Evolutionary conservation across 176 grass and related monocot genomes (phyloP), one percentile per base, ranked within the genome.

Genomic region (Juncus inflexus): DNA sequence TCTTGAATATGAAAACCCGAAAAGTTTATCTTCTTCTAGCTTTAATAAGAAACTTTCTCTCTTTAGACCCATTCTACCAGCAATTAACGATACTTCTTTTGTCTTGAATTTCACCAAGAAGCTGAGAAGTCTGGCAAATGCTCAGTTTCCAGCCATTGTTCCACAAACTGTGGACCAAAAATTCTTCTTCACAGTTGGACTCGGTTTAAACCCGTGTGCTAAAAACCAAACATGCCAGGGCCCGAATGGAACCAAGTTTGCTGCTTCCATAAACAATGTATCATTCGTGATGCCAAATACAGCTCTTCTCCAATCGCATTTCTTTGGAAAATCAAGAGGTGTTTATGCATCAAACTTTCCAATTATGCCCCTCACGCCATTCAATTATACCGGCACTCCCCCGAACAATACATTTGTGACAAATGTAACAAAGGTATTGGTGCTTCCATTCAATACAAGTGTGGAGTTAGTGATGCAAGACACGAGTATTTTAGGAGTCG

Each of bases 401-500:
- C 86, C 83, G 3, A 95, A 81, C 77, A 86, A 84, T 80, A 86
- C 83, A 9, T 63, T 79, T 58, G 74, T 90, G 38, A 64, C 14
- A 3, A 82, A 81, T 79, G 83, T 79, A 49, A 90, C 90, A 3
- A 28, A 74, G 75, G 69, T 95, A 61, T 61, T 86, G 74, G 83
- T 82, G 52, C 62, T 90, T 7, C 3, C 3, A 0, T 95, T 77
- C 83, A 90, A 95, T 64, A 62, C 90, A 16, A 79, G 47, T 37
- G 90, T 95, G 0, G 90, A 95, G 80, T 66, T 91, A 49, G 83
- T 91, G 64, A 79, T 91, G 77, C 87, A 91, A 76, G 87, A 81
- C 74, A 87, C 83, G 3, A 84, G 74, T 67, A 72, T 91, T 43
- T 79, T 70, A 4, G 72, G 81, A 53, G 63, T 78, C 13, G 89